These are phyloP conservation scores for Cladosporium halotolerans DNA, from an alignment of 2,329 filamentous ascomycete species.

Conservation along the genomic window DNA sequence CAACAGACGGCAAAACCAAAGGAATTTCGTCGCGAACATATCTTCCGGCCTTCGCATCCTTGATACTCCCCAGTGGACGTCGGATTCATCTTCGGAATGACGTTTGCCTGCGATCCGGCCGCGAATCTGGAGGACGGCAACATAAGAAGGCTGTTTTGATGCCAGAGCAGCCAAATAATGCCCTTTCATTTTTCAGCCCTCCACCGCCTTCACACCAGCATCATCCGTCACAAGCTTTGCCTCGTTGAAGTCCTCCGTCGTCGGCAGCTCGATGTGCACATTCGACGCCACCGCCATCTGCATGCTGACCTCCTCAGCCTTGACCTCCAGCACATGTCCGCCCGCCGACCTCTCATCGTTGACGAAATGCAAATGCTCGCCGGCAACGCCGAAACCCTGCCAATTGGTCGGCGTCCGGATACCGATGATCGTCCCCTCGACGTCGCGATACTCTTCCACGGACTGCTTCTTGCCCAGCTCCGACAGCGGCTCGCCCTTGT, in stretches of 20 bases:
- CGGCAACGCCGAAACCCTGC: constrained; percentile 37
- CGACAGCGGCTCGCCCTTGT: constrained; percentile 26
- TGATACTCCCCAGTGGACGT: no score
- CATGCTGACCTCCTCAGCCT: constrained; percentile 29
- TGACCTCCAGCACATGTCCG: constrained; percentile 38
- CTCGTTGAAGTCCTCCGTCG: constrained; percentile 34
- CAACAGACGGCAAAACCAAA: no score
- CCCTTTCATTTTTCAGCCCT: constrained; percentile 22
- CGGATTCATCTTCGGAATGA: no score
- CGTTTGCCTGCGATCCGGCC: no score
- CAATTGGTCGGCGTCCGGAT: constrained; percentile 36
- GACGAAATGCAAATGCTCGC: constrained; percentile 40
- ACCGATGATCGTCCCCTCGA: constrained; percentile 38
- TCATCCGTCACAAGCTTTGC: constrained; percentile 30
- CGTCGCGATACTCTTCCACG: constrained; percentile 32
- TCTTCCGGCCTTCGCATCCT: no score
- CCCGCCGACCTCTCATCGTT: constrained; percentile 31
- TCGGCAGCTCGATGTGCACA: constrained; percentile 36
- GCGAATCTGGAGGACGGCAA: no score
- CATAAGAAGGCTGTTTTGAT: no score
- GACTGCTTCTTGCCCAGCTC: constrained; percentile 37
- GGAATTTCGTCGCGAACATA: no score
- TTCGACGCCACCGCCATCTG: constrained; percentile 34
- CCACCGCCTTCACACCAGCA: constrained; percentile 31
- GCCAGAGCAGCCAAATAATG: no score